phyloP scores from a whole-genome alignment of 2,329 filamentous ascomycete species.

The Davidsoniella eucalypti region DNA sequence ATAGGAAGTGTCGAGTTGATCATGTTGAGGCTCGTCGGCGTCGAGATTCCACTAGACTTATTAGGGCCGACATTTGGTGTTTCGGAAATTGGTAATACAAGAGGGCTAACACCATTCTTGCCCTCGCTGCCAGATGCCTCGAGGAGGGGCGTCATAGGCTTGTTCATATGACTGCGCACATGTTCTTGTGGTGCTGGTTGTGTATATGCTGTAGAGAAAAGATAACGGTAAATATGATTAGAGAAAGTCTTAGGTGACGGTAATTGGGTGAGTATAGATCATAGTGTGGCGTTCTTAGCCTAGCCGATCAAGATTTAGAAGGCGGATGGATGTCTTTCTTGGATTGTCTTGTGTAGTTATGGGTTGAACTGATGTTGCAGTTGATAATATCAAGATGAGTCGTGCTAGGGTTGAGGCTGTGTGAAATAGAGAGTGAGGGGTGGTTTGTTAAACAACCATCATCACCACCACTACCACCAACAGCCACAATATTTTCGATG shows the following conservation, averaged over 20 bases:
- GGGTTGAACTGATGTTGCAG: neutral
- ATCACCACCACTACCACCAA: neutral
- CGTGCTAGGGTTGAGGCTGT: neutral
- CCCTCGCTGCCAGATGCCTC: conserved; percentile 18
- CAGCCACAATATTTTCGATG: neutral
- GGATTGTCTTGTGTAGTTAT: neutral
- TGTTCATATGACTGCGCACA: conserved; percentile 15
- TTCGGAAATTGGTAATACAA: conserved; percentile 3
- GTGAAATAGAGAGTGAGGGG: neutral
- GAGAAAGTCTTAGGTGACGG: neutral
- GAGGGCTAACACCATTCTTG: conserved; percentile 10
- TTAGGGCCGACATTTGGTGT: neutral
- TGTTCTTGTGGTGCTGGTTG: conserved; percentile 35
- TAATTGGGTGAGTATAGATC: neutral
- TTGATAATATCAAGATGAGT: neutral
- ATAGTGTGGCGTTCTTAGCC: no score
- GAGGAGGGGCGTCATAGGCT: conserved; percentile 19
- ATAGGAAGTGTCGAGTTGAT: conserved; percentile 15
- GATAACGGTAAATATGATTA: neutral
- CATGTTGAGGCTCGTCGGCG: neutral
- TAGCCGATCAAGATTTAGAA: neutral
- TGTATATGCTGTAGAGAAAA: conserved; percentile 39
- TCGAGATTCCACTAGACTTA: neutral
- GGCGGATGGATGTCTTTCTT: neutral
- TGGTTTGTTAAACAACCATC: neutral